phyloP scores from a whole-genome alignment of 257 asterid genomes.

The Anisodus tanguticus region DNA sequence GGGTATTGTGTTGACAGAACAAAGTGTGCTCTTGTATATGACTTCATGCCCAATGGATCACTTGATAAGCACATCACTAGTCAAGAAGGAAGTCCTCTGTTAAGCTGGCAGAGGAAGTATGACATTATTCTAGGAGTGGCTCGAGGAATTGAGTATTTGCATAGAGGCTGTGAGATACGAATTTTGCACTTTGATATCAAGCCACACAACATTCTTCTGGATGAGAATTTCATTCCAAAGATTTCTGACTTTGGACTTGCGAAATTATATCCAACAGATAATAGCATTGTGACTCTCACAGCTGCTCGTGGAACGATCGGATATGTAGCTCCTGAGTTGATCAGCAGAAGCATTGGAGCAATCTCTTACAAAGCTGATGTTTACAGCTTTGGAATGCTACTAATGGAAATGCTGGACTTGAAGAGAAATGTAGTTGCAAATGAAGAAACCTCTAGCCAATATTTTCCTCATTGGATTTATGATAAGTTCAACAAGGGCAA shows the following conservation, averaged over 20 bases:
- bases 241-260: constrained; percentile 21
- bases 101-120: constrained; percentile 37
- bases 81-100: constrained; percentile 30
- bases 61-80: constrained; percentile 45
- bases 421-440: background rate
- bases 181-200: constrained; percentile 19
- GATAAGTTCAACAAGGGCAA: background rate
- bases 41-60: constrained; percentile 59
- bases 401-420: constrained; percentile 19
- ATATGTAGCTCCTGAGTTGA: background rate
- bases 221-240: constrained; percentile 21
- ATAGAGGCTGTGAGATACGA: background rate
- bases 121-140: constrained; percentile 49
- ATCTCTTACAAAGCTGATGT: constrained; percentile 24
- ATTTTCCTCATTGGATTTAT: constrained; percentile 12
- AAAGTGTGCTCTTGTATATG: constrained; percentile 50
- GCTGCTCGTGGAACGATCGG: constrained; percentile 9
- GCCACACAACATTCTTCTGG: constrained; percentile 21
- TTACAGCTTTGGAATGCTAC: constrained; percentile 10
- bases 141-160: constrained; percentile 16
- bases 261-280: background rate
- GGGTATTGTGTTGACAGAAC: constrained; percentile 55
- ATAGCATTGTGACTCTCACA: constrained; percentile 14
- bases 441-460: constrained; percentile 9
- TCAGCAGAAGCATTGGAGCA: background rate